phyloP scores from a whole-genome alignment of 2,329 filamentous ascomycete species.

The Penicillium sp. region DNA sequence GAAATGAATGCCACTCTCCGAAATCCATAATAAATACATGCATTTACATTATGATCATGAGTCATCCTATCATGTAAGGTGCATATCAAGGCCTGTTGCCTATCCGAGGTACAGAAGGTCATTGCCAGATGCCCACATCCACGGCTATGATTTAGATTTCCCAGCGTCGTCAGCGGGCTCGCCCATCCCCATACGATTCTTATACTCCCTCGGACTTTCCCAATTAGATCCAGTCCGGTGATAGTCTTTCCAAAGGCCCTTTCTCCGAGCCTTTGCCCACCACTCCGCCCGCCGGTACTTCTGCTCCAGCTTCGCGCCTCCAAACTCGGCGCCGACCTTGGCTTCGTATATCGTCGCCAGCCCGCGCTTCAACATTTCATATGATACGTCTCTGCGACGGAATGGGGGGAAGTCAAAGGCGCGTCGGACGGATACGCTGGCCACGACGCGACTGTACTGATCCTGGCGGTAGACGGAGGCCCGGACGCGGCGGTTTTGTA shows the following conservation, averaged over 20 bases:
- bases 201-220: slow-evolving; percentile 88
- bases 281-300: slow-evolving; percentile 51
- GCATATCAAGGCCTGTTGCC: neutral
- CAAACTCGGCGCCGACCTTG: slow-evolving; percentile 87
- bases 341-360: slow-evolving; percentile 93
- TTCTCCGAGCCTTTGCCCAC: slow-evolving; percentile 63
- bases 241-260: slow-evolving; percentile 71
- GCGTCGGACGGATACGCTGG: slow-evolving; percentile 74
- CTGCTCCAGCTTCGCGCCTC: slow-evolving; percentile 60
- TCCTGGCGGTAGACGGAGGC: slow-evolving; percentile 82
- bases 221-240: slow-evolving; percentile 58
- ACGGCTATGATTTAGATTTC: slow-evolving; percentile 16
- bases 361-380: slow-evolving; percentile 84
- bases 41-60: slow-evolving; percentile 16
- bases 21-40: neutral
- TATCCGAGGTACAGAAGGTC: neutral
- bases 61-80: slow-evolving; percentile 14
- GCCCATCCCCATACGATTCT: slow-evolving; percentile 59
- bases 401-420: slow-evolving; percentile 43
- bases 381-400: slow-evolving; percentile 76
- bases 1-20: neutral
- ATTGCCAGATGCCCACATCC: neutral
- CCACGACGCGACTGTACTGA: slow-evolving; percentile 90
- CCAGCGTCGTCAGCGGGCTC: slow-evolving; percentile 41
- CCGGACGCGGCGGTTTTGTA: slow-evolving; percentile 73